A percentile compares a stretch with the other conserved stretches of the same genome.
Conservation (phyloP, 2,329 filamentous ascomycete species). For the Claviceps quebecensis region DNA sequence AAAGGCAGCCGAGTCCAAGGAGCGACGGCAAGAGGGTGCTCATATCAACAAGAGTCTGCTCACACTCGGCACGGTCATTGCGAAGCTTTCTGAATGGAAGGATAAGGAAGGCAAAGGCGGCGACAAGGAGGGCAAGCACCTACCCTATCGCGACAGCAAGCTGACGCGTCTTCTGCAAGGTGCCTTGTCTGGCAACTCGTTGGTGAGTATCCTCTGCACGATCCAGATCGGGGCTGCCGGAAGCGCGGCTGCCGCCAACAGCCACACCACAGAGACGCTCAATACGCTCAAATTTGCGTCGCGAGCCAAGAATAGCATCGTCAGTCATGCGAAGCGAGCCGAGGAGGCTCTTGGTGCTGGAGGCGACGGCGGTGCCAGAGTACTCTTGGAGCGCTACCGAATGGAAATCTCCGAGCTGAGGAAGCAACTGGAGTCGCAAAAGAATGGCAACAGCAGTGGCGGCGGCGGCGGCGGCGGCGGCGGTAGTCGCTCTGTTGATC, state of each 20-base stretch:
- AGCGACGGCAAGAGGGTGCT: constrained; percentile 82
- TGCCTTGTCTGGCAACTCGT: constrained; percentile 79
- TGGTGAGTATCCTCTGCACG: constrained; percentile 95
- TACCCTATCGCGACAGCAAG: constrained; percentile 96
- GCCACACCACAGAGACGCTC: constrained; percentile 74
- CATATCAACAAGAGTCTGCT: constrained; percentile 98
- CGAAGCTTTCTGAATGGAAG: constrained; percentile 77
- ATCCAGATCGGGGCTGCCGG: constrained; percentile 76
- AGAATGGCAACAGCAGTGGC: constrained; percentile 47
- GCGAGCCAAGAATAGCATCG: constrained; percentile 92
- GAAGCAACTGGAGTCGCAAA: constrained; percentile 71
- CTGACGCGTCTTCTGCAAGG: constrained; percentile 85
- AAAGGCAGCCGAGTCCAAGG: constrained; percentile 88
- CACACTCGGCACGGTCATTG: constrained; percentile 89
- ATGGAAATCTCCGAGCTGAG: constrained; percentile 80
- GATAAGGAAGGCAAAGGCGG: constrained; percentile 59
- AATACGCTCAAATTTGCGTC: constrained; percentile 97
- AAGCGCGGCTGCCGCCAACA: constrained; percentile 55
- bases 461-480: constrained; percentile 37
- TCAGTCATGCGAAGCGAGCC: constrained; percentile 90
- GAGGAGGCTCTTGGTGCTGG: constrained; percentile 73
- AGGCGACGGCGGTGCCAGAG: constrained; percentile 74
- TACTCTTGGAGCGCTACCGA: constrained; percentile 81
- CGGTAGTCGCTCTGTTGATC: constrained; percentile 23
- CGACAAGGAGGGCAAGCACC: constrained; percentile 79